Percentiles rank a stretch among this genome's conserved stretches.
These are phyloP conservation scores for Paradendryphiella salina DNA, from an alignment of 2,329 filamentous ascomycete species.

Conservation along the genomic window DNA sequence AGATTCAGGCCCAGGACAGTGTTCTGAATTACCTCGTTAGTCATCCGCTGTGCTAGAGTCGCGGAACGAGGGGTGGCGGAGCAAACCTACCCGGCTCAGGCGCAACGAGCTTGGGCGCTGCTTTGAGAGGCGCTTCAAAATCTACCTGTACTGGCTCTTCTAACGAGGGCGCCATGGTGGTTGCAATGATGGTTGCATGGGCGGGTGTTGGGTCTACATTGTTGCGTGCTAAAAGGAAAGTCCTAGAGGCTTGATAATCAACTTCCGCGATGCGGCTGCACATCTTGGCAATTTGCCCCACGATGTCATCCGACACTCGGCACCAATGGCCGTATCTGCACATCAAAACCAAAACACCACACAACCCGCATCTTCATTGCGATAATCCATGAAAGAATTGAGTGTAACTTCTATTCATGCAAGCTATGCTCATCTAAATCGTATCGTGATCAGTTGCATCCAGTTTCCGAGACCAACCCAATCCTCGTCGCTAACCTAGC, in stretches of 20 bases:
- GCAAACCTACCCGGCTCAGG: conserved; percentile 71
- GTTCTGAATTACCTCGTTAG: conserved; percentile 57
- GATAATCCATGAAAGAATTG: background rate
- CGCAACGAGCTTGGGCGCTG: conserved; percentile 82
- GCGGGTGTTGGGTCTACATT: conserved; percentile 24
- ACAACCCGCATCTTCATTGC: too few species aligned
- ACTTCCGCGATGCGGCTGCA: conserved; percentile 29
- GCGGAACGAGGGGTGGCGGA: conserved; percentile 48
- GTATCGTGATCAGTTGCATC: background rate
- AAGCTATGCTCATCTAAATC: conserved; percentile 28
- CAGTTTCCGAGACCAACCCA: background rate
- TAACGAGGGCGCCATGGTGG: conserved; percentile 75
- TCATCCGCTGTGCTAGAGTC: background rate
- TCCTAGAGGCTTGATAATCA: conserved; percentile 41
- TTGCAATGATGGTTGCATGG: conserved; percentile 6
- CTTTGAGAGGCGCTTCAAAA: conserved; percentile 73
- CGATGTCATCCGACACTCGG: conserved; percentile 28
- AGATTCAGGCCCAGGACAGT: conserved; percentile 90
- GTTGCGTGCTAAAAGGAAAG: conserved; percentile 26
- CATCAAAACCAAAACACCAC: background rate
- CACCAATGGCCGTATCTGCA: conserved; percentile 7
- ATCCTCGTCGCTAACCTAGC: background rate
- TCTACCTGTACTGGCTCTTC: conserved; percentile 71
- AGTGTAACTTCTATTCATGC: conserved; percentile 20
- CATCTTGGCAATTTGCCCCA: conserved; percentile 33